Percentiles rank a stretch among this genome's conserved stretches.
Conservation (phyloP, 345 rosid species). For the Excoecaria cochinchinensis region DNA sequence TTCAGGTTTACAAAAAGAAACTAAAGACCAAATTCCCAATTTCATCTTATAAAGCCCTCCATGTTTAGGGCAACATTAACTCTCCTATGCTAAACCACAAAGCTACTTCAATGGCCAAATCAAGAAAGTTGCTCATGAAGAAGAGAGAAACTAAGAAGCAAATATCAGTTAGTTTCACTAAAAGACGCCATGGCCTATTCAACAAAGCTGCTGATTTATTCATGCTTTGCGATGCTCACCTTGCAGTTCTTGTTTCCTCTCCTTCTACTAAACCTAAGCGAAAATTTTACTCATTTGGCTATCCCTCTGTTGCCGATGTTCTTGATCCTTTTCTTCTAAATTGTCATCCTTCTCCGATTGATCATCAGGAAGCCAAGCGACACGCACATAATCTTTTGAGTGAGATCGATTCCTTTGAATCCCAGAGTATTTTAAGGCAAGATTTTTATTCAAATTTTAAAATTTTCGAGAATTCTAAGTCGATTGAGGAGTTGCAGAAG, state of each 20-base stretch:
- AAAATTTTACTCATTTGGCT: not conserved
- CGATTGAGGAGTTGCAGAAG: no score
- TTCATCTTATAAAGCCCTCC: no score
- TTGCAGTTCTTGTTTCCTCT: slow-evolving; percentile 13
- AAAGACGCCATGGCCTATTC: slow-evolving; percentile 20
- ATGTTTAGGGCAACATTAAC: no score
- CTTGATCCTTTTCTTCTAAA: slow-evolving; percentile 4
- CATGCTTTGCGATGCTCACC: slow-evolving; percentile 15
- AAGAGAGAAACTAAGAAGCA: not conserved
- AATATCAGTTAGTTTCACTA: slow-evolving; percentile 11
- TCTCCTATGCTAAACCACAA: no score
- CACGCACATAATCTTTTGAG: no score
- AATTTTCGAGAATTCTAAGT: no score
- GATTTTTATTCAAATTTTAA: no score
- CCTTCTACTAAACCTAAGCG: not conserved
- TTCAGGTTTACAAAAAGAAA: no score
- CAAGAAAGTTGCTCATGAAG: slow-evolving; percentile 17
- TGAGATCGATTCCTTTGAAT: no score
- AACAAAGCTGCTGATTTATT: slow-evolving; percentile 17
- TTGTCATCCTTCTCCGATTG: not conserved
- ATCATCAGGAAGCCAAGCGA: no score
- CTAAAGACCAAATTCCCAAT: no score
- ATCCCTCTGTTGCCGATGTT: slow-evolving; percentile 8
- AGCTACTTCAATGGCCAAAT: slow-evolving; percentile 9
- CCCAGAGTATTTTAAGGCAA: no score